Evolutionary conservation across 768 basidiomycete genomes (phyloP).

Genomic region (Lactarius vividus): DNA sequence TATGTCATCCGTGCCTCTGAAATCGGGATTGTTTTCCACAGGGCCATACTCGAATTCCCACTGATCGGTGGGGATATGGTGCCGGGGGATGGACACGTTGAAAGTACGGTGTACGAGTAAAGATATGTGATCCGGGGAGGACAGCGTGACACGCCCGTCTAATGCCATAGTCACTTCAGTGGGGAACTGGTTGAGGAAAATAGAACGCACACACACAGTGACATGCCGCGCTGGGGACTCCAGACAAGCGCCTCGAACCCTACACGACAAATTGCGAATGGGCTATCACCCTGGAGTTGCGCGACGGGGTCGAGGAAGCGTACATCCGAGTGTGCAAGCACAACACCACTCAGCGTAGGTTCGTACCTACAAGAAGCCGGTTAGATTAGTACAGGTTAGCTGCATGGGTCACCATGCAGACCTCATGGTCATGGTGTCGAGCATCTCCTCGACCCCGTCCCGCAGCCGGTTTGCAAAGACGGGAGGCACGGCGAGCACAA

Average conservation of each 20-base stretch:
- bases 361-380: slow-evolving; percentile 64
- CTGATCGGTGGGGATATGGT: slow-evolving; percentile 77
- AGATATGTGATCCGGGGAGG: slow-evolving; percentile 89
- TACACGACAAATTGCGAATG: slow-evolving; percentile 73
- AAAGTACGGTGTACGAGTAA: slow-evolving; percentile 89
- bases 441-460: slow-evolving; percentile 79
- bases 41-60: slow-evolving; percentile 89
- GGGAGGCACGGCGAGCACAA: slow-evolving; percentile 76
- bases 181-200: background rate
- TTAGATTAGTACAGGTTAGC: slow-evolving; percentile 1
- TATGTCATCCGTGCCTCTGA: slow-evolving; percentile 39
- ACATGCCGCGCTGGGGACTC: slow-evolving; percentile 82
- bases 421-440: slow-evolving; percentile 97
- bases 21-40: slow-evolving; percentile 77
- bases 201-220: slow-evolving; percentile 54
- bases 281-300: slow-evolving; percentile 75
- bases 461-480: slow-evolving; percentile 72
- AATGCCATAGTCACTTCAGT: slow-evolving; percentile 1
- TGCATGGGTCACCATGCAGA: slow-evolving; percentile 36
- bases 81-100: slow-evolving; percentile 91
- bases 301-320: slow-evolving; percentile 63
- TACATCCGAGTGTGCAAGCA: slow-evolving; percentile 82
- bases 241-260: slow-evolving; percentile 84
- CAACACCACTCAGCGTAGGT: slow-evolving; percentile 80
- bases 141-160: slow-evolving; percentile 88